Evolutionary conservation across 495 filamentous ascomycete species (phyloP).

Genomic region (Daldinia vernicosa): DNA sequence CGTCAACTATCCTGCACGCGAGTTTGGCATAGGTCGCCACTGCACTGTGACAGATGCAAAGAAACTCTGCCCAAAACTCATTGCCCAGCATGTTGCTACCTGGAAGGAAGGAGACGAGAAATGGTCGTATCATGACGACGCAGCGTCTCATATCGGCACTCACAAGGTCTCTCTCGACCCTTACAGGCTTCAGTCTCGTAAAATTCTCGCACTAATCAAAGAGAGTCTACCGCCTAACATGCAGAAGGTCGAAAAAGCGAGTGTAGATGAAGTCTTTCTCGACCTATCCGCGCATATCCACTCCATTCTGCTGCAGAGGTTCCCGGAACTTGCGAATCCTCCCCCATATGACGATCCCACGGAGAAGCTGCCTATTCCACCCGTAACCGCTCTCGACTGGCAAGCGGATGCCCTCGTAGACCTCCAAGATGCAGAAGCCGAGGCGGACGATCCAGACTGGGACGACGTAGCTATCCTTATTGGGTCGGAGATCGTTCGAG

Average conservation of each 20-base stretch:
- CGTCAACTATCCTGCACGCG: slow-evolving; percentile 91
- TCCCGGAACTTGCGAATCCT: slow-evolving; percentile 73
- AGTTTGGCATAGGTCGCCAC: slow-evolving; percentile 79
- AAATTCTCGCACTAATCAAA: slow-evolving; percentile 84
- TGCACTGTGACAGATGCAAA: slow-evolving; percentile 81
- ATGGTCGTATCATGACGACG: slow-evolving; percentile 91
- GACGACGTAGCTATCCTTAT: slow-evolving; percentile 90
- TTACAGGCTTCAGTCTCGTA: slow-evolving; percentile 84
- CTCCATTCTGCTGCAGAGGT: slow-evolving; percentile 75
- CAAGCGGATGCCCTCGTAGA: slow-evolving; percentile 79
- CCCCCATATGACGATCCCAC: slow-evolving; percentile 75
- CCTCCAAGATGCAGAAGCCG: slow-evolving; percentile 73
- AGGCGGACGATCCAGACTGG: slow-evolving; percentile 90
- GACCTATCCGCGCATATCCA: slow-evolving; percentile 88
- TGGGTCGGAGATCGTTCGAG: slow-evolving; percentile 87
- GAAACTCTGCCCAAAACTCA: slow-evolving; percentile 84
- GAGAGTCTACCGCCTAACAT: slow-evolving; percentile 68
- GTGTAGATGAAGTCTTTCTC: slow-evolving; percentile 90
- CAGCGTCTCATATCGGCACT: slow-evolving; percentile 75
- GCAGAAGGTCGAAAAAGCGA: slow-evolving; percentile 88
- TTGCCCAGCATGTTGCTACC: slow-evolving; percentile 92
- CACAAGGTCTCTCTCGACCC: slow-evolving; percentile 95
- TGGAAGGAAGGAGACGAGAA: slow-evolving; percentile 90
- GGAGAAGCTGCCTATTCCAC: slow-evolving; percentile 75
- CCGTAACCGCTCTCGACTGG: slow-evolving; percentile 83